Percentiles rank a stretch among this genome's conserved stretches.
Conservation (phyloP, 1,284 basidiomycete species). For the Cryptococcus floricola region DNA sequence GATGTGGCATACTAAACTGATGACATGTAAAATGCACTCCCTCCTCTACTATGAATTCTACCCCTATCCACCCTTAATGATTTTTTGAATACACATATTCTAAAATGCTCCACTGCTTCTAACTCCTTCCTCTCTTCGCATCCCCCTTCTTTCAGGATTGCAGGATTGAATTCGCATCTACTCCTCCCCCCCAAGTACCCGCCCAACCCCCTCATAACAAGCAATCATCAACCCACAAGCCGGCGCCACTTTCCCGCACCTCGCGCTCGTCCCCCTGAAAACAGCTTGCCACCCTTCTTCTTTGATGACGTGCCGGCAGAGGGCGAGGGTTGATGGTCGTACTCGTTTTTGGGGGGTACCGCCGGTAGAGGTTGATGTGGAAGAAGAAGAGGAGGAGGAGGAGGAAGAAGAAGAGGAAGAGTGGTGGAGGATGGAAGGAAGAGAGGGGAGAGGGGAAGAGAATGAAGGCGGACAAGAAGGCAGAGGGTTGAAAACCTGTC, state of each 20-base stretch:
- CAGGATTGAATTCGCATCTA: not conserved
- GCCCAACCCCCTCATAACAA: conserved; percentile 74
- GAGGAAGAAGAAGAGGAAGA: conserved; percentile 37
- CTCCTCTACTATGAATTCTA: no score
- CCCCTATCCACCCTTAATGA: no score
- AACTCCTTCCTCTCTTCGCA: no score
- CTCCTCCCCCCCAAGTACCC: conserved; percentile 33
- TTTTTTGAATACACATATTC: no score
- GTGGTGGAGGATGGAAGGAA: conserved; percentile 54
- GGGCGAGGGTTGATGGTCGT: not conserved
- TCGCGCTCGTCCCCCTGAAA: conserved; percentile 79
- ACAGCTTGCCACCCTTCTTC: conserved; percentile 75
- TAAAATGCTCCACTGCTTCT: no score
- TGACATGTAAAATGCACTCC: no score
- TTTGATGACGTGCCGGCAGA: conserved; percentile 62
- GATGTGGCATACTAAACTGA: no score
- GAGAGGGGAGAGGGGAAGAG: not conserved
- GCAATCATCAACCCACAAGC: conserved; percentile 85
- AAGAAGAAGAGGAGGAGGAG: no score
- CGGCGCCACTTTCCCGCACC: conserved; percentile 95
- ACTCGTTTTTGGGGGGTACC: no score
- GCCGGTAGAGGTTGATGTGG: no score
- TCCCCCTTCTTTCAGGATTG: not conserved
- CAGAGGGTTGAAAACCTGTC: conserved; percentile 63
- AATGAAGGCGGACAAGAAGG: not conserved